Base-by-base conservation (phyloP, 345 rosid species). In the Brassica carinata region DNA sequence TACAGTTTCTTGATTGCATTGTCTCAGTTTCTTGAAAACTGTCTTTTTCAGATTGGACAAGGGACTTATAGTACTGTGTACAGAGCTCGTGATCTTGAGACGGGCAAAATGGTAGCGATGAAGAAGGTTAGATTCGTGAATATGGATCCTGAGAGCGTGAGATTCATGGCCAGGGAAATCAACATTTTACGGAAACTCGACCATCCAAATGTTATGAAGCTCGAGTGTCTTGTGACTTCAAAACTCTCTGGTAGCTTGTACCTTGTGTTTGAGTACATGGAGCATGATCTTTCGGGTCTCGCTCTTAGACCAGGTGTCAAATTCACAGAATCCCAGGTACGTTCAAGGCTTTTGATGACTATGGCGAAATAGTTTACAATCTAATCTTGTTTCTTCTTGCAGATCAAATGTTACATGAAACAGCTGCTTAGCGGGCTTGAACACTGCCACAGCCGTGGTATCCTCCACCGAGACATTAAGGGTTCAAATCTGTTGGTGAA, bases 121-220 rank as follows among this genome's bases (percentile, higher is more conserved):
- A 96, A 96, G 86, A 96, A 93, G 85, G 99, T 95, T 9, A 91
- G 99, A 36, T 93, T 95, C 62, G 97, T 90, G 71, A 91, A 93
- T 87, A 77, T 93, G 88, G 99, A 96, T 83, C 98, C 96, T 0
- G 97, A 96, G 85, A 96, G 99, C 19, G 97, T 96, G 73, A 92
- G 89, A 77, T 96, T 96, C 81, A 96, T 96, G 99, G 98, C 98
- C n/a, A 86, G 99, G 80, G 98, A 96, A 87, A 96, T 96, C 81
- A 88, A 89, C 66, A 90, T 96, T 71, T 38, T 96, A 80, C 91
- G 97, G 64, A 92, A 89, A 86, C 82, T 96, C 66, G 94, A 96
- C 83, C 99, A 96, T 86, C 90, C 90, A 34, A 96, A 96, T 70
- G 97, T 96, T 74, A 85, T 96, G 74, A 96, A 93, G 85, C 81